Base-by-base conservation (phyloP, 257 asterid species). In the Jaltomata sinuosa region DNA sequence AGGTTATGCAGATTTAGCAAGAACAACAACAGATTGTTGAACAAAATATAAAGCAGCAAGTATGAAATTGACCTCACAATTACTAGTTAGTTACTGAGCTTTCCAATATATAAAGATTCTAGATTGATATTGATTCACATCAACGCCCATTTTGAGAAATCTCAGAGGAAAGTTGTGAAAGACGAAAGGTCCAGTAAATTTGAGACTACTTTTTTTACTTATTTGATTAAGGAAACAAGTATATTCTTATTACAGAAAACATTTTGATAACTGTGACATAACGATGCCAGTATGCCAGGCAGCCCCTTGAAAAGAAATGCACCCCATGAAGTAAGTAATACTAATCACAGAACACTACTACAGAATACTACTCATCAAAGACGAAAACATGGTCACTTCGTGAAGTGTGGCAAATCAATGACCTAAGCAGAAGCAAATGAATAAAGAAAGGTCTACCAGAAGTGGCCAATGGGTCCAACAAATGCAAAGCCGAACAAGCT, bases 391-490 rank as follows among this genome's bases (percentile, higher is more conserved):
- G 4, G 59, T 83, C 81, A 67, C n/a, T 40, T 25, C 11, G 50
- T 32, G 18, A 82, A 82, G n/a, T 5, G 1, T 77, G 62, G 22
- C 52, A 42, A 18, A 62, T 36, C 36, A 25, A 21, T 29, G 12
- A 27, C 61, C 38, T 82, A 42, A 19, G 0, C 1, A 22, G 64
- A 64, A 82, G 59, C 11, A 64, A 47, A 82, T 64, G 31, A 62
- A 45, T 32, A 61, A 54, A 77, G 83, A 88, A 88, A 86, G 14
- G 87, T 93, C 89, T 40, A 94, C 98, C 98, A 94, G 93, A 87
- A 94, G 88, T 94, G 98, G 84, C 98, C 98, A 88, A 94, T 89
- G 4, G 98, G 98, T 72, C 98, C 98, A 86, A 94, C 95, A 91
- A 94, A 94, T 82, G 92, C 97, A 82, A 93, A 92, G 67, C 98